Evolutionary conservation across 306 rosid genomes (phyloP).

Genomic region (Potentilla sterilis): DNA sequence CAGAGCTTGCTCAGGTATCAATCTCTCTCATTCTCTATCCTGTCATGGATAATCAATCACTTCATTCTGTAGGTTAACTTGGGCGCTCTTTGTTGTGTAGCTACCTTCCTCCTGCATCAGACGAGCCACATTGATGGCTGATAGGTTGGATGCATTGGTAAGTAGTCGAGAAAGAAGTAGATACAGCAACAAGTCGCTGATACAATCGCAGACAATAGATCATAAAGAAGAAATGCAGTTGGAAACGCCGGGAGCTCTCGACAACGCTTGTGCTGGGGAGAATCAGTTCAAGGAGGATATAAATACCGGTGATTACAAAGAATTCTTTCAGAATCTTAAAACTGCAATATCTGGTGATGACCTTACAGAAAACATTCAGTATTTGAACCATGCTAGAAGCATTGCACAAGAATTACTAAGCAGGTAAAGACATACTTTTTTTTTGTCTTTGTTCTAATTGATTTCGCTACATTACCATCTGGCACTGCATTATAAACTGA

Average conservation of each 20-base stretch:
- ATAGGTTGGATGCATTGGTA: slow-evolving; percentile 61
- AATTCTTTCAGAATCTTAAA: slow-evolving; percentile 53
- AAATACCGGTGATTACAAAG: slow-evolving; percentile 28
- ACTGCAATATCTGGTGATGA: slow-evolving; percentile 41
- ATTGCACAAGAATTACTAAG: slow-evolving; percentile 48
- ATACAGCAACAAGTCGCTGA: slow-evolving; percentile 26
- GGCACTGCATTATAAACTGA: not conserved
- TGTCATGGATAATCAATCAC: not conserved
- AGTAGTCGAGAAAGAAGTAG: slow-evolving; percentile 44
- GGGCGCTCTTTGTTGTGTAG: slow-evolving; percentile 44
- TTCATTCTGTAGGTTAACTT: not conserved
- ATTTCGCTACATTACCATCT: not conserved
- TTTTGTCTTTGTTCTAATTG: not conserved
- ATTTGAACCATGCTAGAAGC: slow-evolving; percentile 55
- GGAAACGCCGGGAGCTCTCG: slow-evolving; percentile 21
- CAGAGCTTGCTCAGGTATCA: slow-evolving; percentile 90
- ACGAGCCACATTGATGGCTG: slow-evolving; percentile 73
- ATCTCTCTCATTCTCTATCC: not conserved
- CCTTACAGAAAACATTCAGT: slow-evolving; percentile 38
- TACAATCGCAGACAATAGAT: slow-evolving; percentile 23
- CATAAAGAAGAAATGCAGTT: slow-evolving; percentile 34
- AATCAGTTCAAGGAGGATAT: slow-evolving; percentile 21
- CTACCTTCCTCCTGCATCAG: slow-evolving; percentile 64
- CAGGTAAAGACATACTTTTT: slow-evolving; percentile 25
- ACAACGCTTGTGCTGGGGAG: slow-evolving; percentile 5